Conservation (phyloP, 352 stramenopile species). For the Phytophthora agathidicida region DNA sequence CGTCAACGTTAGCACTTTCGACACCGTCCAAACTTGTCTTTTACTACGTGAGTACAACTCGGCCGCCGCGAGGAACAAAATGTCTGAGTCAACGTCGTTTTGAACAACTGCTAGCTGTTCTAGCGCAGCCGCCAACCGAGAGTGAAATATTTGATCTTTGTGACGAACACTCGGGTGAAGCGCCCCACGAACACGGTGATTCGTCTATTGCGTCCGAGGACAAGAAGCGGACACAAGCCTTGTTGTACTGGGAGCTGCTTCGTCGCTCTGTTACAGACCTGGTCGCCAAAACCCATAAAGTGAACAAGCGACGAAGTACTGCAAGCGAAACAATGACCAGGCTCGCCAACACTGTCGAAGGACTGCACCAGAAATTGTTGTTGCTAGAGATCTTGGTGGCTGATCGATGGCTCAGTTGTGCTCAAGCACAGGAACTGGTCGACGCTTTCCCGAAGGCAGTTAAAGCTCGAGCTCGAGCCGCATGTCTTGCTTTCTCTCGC, state of each 20-base stretch:
- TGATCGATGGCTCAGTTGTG: slow-evolving; percentile 57
- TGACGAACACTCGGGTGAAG: no score
- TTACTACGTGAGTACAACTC: slow-evolving; percentile 84
- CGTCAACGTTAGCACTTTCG: background rate
- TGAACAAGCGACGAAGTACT: background rate
- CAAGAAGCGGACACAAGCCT: slow-evolving; percentile 21
- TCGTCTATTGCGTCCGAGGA: background rate
- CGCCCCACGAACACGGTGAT: no score
- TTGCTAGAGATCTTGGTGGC: slow-evolving; percentile 60
- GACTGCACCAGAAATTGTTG: slow-evolving; percentile 21
- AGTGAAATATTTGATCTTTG: slow-evolving; percentile 20
- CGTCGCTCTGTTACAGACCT: slow-evolving; percentile 29
- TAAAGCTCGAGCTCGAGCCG: slow-evolving; percentile 52
- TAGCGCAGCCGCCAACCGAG: slow-evolving; percentile 27
- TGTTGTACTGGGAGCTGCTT: slow-evolving; percentile 49
- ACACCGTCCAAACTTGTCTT: slow-evolving; percentile 46
- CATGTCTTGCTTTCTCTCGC: slow-evolving; percentile 64
- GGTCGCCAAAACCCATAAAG: background rate
- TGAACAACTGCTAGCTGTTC: slow-evolving; percentile 56
- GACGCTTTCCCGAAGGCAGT: slow-evolving; percentile 52
- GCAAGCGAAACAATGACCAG: slow-evolving; percentile 4
- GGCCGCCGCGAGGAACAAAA: slow-evolving; percentile 64
- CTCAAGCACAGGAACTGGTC: slow-evolving; percentile 51
- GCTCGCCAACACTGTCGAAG: slow-evolving; percentile 27
- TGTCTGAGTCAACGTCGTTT: slow-evolving; percentile 55